phyloP scores from a whole-genome alignment of 495 filamentous ascomycete species.

The Extremus antarcticus region DNA sequence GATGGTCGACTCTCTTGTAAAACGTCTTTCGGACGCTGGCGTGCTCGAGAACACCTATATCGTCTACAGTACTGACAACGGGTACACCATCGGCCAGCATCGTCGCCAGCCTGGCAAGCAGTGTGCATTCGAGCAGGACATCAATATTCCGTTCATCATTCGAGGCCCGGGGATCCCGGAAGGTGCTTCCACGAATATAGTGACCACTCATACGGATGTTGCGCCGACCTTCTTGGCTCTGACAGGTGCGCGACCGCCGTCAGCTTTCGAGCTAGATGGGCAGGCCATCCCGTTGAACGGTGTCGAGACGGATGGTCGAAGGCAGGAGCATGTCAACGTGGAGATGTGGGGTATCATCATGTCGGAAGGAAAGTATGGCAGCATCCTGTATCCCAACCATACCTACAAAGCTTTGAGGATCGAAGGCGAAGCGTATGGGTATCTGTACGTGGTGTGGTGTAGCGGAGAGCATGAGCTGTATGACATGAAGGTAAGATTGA shows the following conservation, averaged over 20 bases:
- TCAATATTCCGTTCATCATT: slow-evolving; percentile 55
- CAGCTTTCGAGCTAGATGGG: slow-evolving; percentile 20
- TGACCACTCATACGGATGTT: slow-evolving; percentile 60
- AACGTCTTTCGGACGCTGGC: slow-evolving; percentile 38
- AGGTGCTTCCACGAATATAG: slow-evolving; percentile 34
- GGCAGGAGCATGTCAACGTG: slow-evolving; percentile 39
- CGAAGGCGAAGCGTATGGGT: slow-evolving; percentile 10
- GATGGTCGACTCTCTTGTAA: slow-evolving; percentile 48
- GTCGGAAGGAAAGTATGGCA: slow-evolving; percentile 24
- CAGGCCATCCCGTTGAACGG: slow-evolving; percentile 22
- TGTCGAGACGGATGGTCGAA: slow-evolving; percentile 16
- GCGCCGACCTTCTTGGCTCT: slow-evolving; percentile 54
- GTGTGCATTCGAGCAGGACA: slow-evolving; percentile 62
- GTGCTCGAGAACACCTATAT: slow-evolving; percentile 59
- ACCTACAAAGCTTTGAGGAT: slow-evolving; percentile 26
- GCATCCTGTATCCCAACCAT: slow-evolving; percentile 23
- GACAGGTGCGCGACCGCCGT: slow-evolving; percentile 29
- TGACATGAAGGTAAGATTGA: slow-evolving; percentile 17
- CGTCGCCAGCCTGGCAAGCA: slow-evolving; percentile 61
- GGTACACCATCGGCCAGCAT: slow-evolving; percentile 67
- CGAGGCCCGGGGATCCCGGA: slow-evolving; percentile 25
- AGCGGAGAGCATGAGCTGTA: slow-evolving; percentile 25
- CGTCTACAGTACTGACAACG: slow-evolving; percentile 64
- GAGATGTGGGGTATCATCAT: slow-evolving; percentile 29
- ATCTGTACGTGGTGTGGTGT: slow-evolving; percentile 24